Base-by-base conservation (phyloP, 371 early-diverging fungal genomes). In the Circinella minor region DNA sequence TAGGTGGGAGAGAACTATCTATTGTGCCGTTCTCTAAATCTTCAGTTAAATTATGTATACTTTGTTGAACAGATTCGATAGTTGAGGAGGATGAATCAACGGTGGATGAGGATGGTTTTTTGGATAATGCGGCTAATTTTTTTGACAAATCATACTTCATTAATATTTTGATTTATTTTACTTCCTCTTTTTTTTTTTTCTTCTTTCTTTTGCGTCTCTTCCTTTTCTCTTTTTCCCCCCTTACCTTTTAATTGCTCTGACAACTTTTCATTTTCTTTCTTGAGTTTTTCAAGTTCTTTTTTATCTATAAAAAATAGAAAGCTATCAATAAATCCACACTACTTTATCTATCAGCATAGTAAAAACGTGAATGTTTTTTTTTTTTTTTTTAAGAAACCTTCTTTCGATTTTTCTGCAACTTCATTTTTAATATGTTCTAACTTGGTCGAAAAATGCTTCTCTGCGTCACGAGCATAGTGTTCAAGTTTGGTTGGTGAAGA, bases 1-100 rank as follows among this genome's bases (percentile, higher is more conserved):
- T 69, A n/a, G 80, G 74, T 34, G 84, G 82, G 10, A 77, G 18
- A 0, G 76, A 73, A 13, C 62, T 77, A 34, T 77, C 68, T 1
- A 81, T 43, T 0, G 36, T 63, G 1, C 71, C 67, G 47, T 79
- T 74, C 15, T 81, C 80, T 4, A 75, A 66, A 70, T 81, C 81
- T 11, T 72, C 14, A 48, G 79, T 61, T 57, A 80, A 63, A 54
- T 51, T 72, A 15, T 61, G 34, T n/a, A 77, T 60, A 46, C 73
- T 73, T 39, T 36, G 61, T 39, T 70, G 67, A 27, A 83, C 68
- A 0, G 36, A 34, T 36, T 69, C 67, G 18, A 47, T 60, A 27
- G 36, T 34, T 57, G 34, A 57, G 6, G 57, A 34, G 57, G 57
- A 57, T 11, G 13, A 37, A 27, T 57, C 57, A 34, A 34, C 2